phyloP scores from a whole-genome alignment of 2,329 filamentous ascomycete species.

The Bipolaris cookei region DNA sequence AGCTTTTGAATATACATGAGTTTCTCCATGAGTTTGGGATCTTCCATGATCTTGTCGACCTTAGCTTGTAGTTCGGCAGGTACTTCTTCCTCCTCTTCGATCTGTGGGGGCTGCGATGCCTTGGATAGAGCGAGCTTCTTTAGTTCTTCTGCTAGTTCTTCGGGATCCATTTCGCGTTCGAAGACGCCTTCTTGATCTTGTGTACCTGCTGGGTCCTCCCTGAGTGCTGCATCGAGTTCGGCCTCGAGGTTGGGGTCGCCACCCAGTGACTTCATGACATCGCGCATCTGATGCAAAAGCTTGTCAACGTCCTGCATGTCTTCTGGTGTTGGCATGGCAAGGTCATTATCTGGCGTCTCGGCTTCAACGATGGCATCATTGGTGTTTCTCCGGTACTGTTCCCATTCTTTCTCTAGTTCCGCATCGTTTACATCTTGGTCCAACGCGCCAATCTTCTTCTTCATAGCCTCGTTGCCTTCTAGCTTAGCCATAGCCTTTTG shows the following conservation, averaged over 20 bases:
- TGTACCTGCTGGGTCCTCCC: conserved; percentile 21
- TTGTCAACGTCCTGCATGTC: conserved; percentile 31
- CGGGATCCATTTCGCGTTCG: conserved; percentile 31
- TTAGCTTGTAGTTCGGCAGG: conserved; percentile 41
- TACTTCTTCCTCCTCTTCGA: conserved; percentile 25
- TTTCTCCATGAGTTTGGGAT: conserved; percentile 44
- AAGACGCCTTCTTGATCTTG: conserved; percentile 22
- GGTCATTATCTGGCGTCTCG: conserved; percentile 13
- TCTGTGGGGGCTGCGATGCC: conserved; percentile 5
- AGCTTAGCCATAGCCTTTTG: conserved; percentile 33
- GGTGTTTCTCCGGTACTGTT: conserved; percentile 18
- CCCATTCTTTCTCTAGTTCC: conserved; percentile 23
- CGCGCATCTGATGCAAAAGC: conserved; percentile 35
- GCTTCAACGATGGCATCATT: conserved; percentile 18
- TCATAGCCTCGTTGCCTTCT: conserved; percentile 26
- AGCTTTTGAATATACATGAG: conserved; percentile 39
- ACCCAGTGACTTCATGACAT: conserved; percentile 34
- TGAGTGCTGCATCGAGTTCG: conserved; percentile 31
- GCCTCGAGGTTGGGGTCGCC: conserved; percentile 26
- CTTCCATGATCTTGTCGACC: conserved; percentile 44
- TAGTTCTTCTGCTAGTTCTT: conserved; percentile 32
- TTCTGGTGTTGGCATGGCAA: conserved; percentile 12
- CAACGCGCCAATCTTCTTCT: conserved; percentile 28
- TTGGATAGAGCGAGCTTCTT: conserved; percentile 26
- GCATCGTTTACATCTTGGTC: conserved; percentile 13